Percentiles rank a stretch among this genome's conserved stretches.
Evolutionary conservation across 2,329 filamentous ascomycete species (phyloP).

Genomic region (Mycosphaerella arachidis): DNA sequence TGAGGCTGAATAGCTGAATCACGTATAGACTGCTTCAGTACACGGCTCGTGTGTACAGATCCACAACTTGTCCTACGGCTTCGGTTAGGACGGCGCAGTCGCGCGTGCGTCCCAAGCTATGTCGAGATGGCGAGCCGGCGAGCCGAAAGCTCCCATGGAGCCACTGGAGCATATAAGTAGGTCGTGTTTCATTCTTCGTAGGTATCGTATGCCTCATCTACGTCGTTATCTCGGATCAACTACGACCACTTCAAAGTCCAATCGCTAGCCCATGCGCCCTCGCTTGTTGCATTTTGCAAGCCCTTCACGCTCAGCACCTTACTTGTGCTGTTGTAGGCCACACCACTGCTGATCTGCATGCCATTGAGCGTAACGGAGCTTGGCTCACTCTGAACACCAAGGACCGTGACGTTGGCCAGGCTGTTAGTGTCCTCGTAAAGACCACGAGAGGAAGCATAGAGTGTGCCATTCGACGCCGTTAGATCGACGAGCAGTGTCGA

Average conservation of each 20-base stretch:
- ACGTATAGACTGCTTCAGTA: neutral
- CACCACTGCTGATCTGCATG: constrained; percentile 36
- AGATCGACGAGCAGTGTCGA: constrained; percentile 51
- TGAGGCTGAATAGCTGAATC: neutral
- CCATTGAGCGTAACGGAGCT: constrained; percentile 53
- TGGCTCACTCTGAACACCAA: constrained; percentile 49
- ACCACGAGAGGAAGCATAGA: constrained; percentile 50
- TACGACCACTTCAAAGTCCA: constrained; percentile 54
- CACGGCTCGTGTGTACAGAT: neutral
- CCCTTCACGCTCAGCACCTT: constrained; percentile 50
- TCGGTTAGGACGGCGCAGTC: neutral
- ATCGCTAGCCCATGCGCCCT: constrained; percentile 53
- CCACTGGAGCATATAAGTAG: neutral
- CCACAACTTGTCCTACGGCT: neutral
- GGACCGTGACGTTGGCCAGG: constrained; percentile 58
- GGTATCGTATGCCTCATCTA: neutral
- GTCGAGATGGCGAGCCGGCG: neutral
- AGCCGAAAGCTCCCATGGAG: neutral
- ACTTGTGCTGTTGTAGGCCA: constrained; percentile 48
- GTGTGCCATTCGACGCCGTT: constrained; percentile 40
- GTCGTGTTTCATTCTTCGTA: neutral
- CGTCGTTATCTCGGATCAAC: neutral
- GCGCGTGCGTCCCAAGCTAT: neutral
- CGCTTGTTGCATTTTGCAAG: constrained; percentile 45
- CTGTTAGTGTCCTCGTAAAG: constrained; percentile 53